phyloP scores from a whole-genome alignment of 768 basidiomycete species.

The Tulasnella sp. region DNA sequence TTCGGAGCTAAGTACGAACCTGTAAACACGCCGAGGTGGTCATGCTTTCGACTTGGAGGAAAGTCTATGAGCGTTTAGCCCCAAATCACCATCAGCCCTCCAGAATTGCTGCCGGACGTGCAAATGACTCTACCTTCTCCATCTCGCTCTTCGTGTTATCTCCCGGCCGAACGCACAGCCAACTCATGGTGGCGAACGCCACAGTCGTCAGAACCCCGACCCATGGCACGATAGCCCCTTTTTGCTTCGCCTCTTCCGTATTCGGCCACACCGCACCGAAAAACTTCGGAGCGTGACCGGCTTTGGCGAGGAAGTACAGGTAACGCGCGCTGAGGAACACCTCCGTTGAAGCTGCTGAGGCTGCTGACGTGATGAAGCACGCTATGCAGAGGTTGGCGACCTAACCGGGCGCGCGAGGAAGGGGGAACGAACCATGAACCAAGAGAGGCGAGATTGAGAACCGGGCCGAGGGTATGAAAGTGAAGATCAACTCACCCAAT shows the following conservation, averaged over 20 bases:
- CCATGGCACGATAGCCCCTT: slow-evolving; percentile 23
- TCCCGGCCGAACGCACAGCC: slow-evolving; percentile 23
- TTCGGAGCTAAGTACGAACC: background rate
- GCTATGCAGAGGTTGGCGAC: slow-evolving; percentile 30
- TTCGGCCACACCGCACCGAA: slow-evolving; percentile 28
- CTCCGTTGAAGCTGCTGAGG: slow-evolving; percentile 30
- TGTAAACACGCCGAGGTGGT: slow-evolving; percentile 30
- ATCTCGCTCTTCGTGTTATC: slow-evolving; percentile 20
- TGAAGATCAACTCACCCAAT: slow-evolving; percentile 3
- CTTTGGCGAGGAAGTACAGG: slow-evolving; percentile 31
- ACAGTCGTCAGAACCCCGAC: background rate
- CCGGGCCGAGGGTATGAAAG: too few species aligned
- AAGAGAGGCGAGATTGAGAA: background rate
- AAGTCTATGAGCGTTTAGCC: background rate
- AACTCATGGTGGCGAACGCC: slow-evolving; percentile 17
- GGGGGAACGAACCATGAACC: too few species aligned
- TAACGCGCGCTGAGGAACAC: slow-evolving; percentile 34
- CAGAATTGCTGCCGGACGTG: background rate
- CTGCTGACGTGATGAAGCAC: slow-evolving; percentile 29
- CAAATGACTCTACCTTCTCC: background rate
- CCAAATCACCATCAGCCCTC: background rate
- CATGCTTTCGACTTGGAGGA: slow-evolving; percentile 12
- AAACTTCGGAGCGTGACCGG: slow-evolving; percentile 36
- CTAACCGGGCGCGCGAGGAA: background rate
- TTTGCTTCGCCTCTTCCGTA: background rate